Percentiles rank a stretch among this genome's conserved stretches.
Evolutionary conservation across 768 basidiomycete species (phyloP).

Genomic region (Serendipita sp.): DNA sequence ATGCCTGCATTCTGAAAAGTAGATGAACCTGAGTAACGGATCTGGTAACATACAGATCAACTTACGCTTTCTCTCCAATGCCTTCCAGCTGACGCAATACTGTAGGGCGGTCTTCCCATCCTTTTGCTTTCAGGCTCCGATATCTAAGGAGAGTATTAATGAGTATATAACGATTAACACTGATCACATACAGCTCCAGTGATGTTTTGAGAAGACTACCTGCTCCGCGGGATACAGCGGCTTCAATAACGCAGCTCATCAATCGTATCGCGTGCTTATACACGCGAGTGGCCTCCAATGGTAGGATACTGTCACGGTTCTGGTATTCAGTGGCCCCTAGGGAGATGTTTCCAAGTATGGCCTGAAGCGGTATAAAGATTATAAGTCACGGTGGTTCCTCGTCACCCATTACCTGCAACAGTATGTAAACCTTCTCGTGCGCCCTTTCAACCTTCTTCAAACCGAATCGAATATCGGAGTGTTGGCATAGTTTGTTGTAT

Average conservation of each 20-base stretch:
- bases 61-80: constrained; percentile 88
- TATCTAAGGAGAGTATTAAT: constrained; percentile 39
- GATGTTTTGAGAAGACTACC: constrained; percentile 58
- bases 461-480: constrained; percentile 67
- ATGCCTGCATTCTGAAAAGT: constrained; percentile 14
- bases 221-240: constrained; percentile 45
- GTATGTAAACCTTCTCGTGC: constrained; percentile 61
- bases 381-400: constrained; percentile 7
- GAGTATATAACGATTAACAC: not conserved
- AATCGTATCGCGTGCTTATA: constrained; percentile 68
- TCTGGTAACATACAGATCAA: constrained; percentile 4
- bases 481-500: constrained; percentile 51
- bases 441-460: constrained; percentile 53
- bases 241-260: constrained; percentile 66
- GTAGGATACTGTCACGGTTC: constrained; percentile 50
- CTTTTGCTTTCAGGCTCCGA: constrained; percentile 44
- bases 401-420: constrained; percentile 47
- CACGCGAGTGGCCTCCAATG: constrained; percentile 49
- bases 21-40: constrained; percentile 10
- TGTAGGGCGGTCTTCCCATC: constrained; percentile 80
- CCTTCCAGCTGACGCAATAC: constrained; percentile 76
- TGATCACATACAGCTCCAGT: constrained; percentile 46
- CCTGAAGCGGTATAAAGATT: constrained; percentile 26
- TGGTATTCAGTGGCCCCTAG: constrained; percentile 55
- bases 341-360: constrained; percentile 54